These are phyloP conservation scores for Hortiboletus flavorubellus DNA, from an alignment of 768 basidiomycete genomes.

Conservation along the genomic window DNA sequence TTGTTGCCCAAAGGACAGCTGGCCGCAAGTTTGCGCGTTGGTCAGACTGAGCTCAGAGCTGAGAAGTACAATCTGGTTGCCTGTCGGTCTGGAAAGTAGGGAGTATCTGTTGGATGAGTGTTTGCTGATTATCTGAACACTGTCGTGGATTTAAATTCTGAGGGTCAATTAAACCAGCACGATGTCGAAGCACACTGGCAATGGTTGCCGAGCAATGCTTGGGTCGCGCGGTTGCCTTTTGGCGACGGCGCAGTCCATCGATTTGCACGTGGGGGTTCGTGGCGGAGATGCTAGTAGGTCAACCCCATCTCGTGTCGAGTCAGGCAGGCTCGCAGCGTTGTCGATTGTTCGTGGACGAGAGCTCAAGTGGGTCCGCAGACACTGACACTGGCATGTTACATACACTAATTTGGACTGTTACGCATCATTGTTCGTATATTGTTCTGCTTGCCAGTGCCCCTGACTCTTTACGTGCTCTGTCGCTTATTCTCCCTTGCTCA, in stretches of 20 bases:
- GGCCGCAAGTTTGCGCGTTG: slow-evolving; percentile 1
- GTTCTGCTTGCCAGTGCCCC: background rate
- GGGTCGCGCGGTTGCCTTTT: slow-evolving; percentile 5
- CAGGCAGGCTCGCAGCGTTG: background rate
- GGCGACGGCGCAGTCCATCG: background rate
- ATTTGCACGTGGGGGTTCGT: background rate
- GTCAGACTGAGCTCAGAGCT: background rate
- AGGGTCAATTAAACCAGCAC: background rate
- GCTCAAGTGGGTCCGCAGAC: background rate
- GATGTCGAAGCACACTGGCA: background rate
- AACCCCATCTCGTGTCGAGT: background rate
- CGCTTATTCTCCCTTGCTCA: background rate
- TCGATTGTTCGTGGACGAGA: background rate
- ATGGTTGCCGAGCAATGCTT: slow-evolving; percentile 5
- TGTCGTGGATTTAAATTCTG: background rate
- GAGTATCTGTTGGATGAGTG: background rate
- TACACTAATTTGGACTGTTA: background rate
- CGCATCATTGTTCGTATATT: background rate
- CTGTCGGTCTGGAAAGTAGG: background rate
- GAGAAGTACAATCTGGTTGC: background rate
- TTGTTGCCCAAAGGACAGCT: background rate
- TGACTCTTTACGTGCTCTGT: background rate
- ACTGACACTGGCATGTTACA: background rate
- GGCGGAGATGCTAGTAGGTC: slow-evolving; percentile 1
- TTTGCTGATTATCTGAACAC: background rate